Conservation (phyloP, 2,329 filamentous ascomycete genomes). For the Cyclaneusma minus region DNA sequence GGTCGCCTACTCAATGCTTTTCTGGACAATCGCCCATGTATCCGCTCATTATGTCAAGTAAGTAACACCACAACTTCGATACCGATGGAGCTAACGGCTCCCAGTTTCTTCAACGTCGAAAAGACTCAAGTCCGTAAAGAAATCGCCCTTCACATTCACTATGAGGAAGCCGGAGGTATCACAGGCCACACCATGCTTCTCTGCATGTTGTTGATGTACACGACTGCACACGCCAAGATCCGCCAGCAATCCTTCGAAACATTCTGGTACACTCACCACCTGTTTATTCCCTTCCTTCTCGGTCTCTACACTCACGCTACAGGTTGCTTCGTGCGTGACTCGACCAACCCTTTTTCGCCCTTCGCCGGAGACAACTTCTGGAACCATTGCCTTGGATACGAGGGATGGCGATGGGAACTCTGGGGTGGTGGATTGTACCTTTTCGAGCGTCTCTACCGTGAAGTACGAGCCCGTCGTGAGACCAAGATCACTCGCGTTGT, state of each 20-base stretch:
- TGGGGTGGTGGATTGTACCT: slow-evolving; percentile 76
- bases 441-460: slow-evolving; percentile 75
- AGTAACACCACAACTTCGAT: slow-evolving; percentile 17
- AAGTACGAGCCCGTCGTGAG: slow-evolving; percentile 66
- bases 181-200: slow-evolving; percentile 96
- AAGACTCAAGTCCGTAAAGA: slow-evolving; percentile 65
- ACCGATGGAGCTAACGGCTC: slow-evolving; percentile 4
- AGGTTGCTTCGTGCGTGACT: slow-evolving; percentile 91
- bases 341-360: slow-evolving; percentile 54
- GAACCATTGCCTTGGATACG: slow-evolving; percentile 85
- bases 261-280: slow-evolving; percentile 98
- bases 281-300: slow-evolving; percentile 93
- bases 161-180: slow-evolving; percentile 73
- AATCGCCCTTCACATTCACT: slow-evolving; percentile 80
- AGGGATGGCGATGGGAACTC: slow-evolving; percentile 96
- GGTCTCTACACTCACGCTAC: slow-evolving; percentile 91
- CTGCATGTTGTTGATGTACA: slow-evolving; percentile 99
- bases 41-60: slow-evolving; percentile 86
- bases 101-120: slow-evolving; percentile 89
- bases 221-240: slow-evolving; percentile 82
- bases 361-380: slow-evolving; percentile 75
- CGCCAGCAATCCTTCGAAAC: slow-evolving; percentile 95
- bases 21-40: slow-evolving; percentile 70
- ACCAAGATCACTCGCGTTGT: slow-evolving; percentile 91
- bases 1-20: slow-evolving; percentile 72